Evolutionary conservation across 495 filamentous ascomycete species (phyloP).

Genomic region (Terfezia boudieri): DNA sequence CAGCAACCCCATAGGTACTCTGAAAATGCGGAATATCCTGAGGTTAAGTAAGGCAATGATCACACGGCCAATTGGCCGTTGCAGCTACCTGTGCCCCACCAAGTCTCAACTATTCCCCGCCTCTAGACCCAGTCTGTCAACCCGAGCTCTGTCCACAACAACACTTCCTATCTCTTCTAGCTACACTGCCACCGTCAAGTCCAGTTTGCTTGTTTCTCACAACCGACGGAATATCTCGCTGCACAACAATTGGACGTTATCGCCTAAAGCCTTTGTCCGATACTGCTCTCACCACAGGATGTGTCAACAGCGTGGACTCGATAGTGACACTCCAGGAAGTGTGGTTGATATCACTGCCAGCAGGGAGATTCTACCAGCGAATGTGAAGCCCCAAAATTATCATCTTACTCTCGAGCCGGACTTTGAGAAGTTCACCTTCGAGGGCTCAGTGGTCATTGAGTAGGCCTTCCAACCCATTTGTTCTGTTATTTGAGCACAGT

Average conservation of each 20-base stretch:
- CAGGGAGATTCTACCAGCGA: conserved; percentile 38
- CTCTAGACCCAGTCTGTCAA: not conserved
- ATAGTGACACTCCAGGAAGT: conserved; percentile 11
- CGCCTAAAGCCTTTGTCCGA: conserved; percentile 10
- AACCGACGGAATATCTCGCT: not conserved
- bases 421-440: conserved; percentile 44
- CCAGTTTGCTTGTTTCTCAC: not conserved
- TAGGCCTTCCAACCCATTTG: conserved; percentile 9
- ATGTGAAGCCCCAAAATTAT: conserved; percentile 46
- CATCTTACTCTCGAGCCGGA: conserved; percentile 52
- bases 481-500: not conserved
- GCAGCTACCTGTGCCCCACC: no score
- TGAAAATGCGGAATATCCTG: not conserved
- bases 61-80: not conserved
- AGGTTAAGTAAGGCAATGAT: not conserved
- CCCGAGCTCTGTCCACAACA: not conserved
- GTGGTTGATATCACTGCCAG: conserved; percentile 16
- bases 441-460: conserved; percentile 46
- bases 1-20: not conserved
- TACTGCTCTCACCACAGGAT: conserved; percentile 17
- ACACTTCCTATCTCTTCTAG: not conserved
- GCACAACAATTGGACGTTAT: not conserved
- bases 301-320: conserved; percentile 8
- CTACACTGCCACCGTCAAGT: not conserved
- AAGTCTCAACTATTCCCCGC: not conserved